Evolutionary conservation across 1,139 yeast genomes (phyloP), one percentile per base, ranked within the genome.

Genomic region (Geotrichum siamense): DNA sequence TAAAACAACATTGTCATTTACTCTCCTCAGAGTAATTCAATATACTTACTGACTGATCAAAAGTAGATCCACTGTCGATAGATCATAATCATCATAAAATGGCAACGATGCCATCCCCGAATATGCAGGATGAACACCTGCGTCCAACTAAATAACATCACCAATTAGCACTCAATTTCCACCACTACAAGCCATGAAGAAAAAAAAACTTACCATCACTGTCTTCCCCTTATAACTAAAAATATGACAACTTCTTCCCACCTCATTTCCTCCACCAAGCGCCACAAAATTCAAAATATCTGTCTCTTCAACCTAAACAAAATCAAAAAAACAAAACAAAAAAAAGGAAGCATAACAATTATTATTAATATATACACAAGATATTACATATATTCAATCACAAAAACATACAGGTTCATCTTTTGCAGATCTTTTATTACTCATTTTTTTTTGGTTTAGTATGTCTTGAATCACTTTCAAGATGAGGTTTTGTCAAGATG

Each of bases 251-350:
- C 96, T 85, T 50, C 99, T 69, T 4, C 99, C 99, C 8, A 91
- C 99, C 61, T 91, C 99, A 57, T 83, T 86, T 53, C 98, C 94
- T n/a, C 97, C 99, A n/a, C 99, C 99, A n/a, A 91, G 74, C 27
- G 95, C 91, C 50, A 85, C 78, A 68, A 91, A 91, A 61, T 77
- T 76, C 59, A 86, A 61, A 35, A 56, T 49, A 46, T 68, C 71
- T 20, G 49, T 42, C 31, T 48, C 53, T 35, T 51, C 53, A 20
- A 44, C 47, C 55, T 51, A 38, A 5, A 19, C 13, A 6, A 6
- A 8, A 10, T 17, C 8, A 20, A 12, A 27, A 9, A 15, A 23
- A 9, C 9, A 13, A 33, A n/a, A 13, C 26, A 8, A 9, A 3
- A n/a, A 35, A 28, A 10, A 19, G 12, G 19, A 21, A 28, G n/a